Conservation (phyloP, 202 grass and related monocot species). For the Eragrostis tef region DNA sequence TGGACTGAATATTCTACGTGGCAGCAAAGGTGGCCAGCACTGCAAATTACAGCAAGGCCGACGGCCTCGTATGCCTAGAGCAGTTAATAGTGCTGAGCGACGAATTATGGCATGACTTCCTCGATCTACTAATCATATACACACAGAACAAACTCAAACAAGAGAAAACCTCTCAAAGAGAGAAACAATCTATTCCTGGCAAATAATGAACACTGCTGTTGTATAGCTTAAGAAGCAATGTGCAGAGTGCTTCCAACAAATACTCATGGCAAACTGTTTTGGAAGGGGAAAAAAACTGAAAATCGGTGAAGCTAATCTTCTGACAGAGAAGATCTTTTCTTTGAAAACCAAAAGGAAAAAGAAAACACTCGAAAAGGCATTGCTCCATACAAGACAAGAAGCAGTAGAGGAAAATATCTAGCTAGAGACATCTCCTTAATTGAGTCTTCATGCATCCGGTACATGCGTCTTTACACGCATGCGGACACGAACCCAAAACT, state of each 20-base stretch:
- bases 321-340: background rate
- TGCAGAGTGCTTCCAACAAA: background rate
- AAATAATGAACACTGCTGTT: constrained; percentile 5
- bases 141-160: background rate
- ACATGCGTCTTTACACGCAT: background rate
- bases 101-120: background rate
- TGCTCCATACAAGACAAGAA: background rate
- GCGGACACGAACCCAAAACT: background rate
- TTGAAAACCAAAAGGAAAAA: background rate
- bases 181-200: background rate
- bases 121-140: background rate
- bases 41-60: background rate
- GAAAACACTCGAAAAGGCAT: background rate
- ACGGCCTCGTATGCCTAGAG: background rate
- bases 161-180: background rate
- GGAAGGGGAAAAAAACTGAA: background rate
- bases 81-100: background rate
- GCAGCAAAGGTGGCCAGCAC: background rate
- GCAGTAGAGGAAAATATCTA: background rate
- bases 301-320: background rate
- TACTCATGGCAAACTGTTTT: background rate
- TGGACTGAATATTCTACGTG: background rate
- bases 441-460: background rate
- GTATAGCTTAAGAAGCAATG: background rate
- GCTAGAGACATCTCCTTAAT: background rate